Evolutionary conservation across 177 flowering plant genomes (phyloP), one percentile per base, ranked within the genome.

Genomic region (Vitis hybrid): DNA sequence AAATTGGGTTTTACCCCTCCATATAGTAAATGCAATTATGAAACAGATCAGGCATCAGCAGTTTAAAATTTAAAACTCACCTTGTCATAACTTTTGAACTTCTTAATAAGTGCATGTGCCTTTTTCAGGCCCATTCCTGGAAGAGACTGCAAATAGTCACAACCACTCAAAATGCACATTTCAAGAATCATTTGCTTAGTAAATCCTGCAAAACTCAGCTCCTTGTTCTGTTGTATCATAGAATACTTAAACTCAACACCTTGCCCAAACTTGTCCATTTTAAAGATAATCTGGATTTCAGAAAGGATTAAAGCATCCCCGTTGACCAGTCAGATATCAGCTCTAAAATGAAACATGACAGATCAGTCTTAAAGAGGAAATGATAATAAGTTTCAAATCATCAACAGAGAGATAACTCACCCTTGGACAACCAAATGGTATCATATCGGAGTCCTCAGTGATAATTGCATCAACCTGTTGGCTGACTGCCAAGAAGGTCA

Each of bases 191-290:
- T 95, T 80, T 89, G 88, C 75, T 84, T 81, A 2, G 90, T 87
- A 70, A 93, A 95, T 74, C 94, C 92, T 22, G 75, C 64, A 60
- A 95, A 87, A 79, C 75, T 81, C 31, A 92, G 78, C 15, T 93
- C 98, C 81, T 82, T 90, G 80, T 92, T 95, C 74, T 78, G 77
- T 64, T 84, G 89, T 65, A 95, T 84, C 85, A 60, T 84, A 71
- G 88, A 80, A 73, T 70, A 70, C 14, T 70, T 82, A 73, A 91
- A 95, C 75, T 91, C 90, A 73, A 95, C 90, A 65, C 94, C 98
- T 83, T 91, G 98, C 53, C 98, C 98, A 80, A 80, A 95, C 78
- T 95, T 93, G 82, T 95, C 98, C 99, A 95, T 95, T 78, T 93
- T 95, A 83, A 86, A 95, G 75, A 95, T 82, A 66, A 95, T 89